Percentiles rank a stretch among this genome's conserved stretches.
Evolutionary conservation across 176 grass and related monocot species (phyloP).

Genomic region (Phoenix dactylifera): DNA sequence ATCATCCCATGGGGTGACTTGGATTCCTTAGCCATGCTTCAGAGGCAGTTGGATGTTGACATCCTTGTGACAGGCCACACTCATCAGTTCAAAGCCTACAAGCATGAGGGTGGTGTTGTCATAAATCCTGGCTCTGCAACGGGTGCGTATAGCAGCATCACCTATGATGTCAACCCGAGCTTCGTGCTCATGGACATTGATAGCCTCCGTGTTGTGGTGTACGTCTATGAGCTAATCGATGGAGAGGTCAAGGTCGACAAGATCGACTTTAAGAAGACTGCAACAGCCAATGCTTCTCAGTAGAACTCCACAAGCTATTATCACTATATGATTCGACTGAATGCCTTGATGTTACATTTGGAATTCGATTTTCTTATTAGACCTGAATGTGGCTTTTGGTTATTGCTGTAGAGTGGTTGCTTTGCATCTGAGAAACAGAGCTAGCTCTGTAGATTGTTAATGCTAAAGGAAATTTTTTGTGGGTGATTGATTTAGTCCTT

Average conservation of each 20-base stretch:
- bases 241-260: slow-evolving; percentile 98
- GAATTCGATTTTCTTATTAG: too few species aligned
- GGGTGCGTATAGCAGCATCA: slow-evolving; percentile 85
- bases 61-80: slow-evolving; percentile 96
- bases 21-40: slow-evolving; percentile 94
- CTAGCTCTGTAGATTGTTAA: too few species aligned
- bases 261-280: slow-evolving; percentile 95
- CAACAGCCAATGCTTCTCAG: slow-evolving; percentile 32
- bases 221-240: slow-evolving; percentile 93
- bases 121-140: slow-evolving; percentile 94
- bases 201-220: slow-evolving; percentile 86
- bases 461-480: too few species aligned
- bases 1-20: slow-evolving; percentile 94
- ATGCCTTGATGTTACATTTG: too few species aligned
- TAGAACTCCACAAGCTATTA: not conserved
- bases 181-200: slow-evolving; percentile 99
- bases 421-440: too few species aligned
- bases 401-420: too few species aligned
- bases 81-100: slow-evolving; percentile 96
- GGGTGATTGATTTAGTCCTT: too few species aligned
- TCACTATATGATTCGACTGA: too few species aligned
- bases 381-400: too few species aligned
- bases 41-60: slow-evolving; percentile 91
- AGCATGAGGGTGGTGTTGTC: slow-evolving; percentile 89
- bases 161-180: slow-evolving; percentile 89